Evolutionary conservation across 768 basidiomycete species (phyloP), one percentile per base, ranked within the genome.

Genomic region (Mycena galopus): DNA sequence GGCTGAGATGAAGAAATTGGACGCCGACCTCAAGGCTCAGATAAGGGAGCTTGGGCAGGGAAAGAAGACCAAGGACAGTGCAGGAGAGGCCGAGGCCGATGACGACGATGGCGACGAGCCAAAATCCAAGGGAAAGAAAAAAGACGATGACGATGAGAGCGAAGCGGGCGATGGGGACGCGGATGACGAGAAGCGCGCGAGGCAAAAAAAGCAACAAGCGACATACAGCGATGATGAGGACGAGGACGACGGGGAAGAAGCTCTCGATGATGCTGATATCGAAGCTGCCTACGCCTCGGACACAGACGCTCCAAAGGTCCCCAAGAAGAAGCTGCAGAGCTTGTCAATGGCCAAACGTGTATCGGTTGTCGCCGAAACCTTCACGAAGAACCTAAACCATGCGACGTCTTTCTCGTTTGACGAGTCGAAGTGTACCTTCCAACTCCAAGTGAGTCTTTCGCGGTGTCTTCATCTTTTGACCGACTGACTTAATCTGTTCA

Each of bases 41-140:
- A 93, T 93, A 63, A 86, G 89, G 35, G 92, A 95, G 73, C 85
- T 97, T 19, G 98, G 97, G 7, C 92, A 95, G 78, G 97, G 96
- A 12, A 91, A 90, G 72, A 85, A 86, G 39, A 79, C 82, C 30
- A 85, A 86, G 39, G 79, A 82, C 33, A 85, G 78, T 30, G 81
- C 82, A 32, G 89, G 84, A 30, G 89, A 86, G 19, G 88, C 82
- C 9, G 91, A 88, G 23, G 92, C 87, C 27, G 91, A 88, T 25
- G 91, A 88, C 25, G 85, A 78, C 9, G 86, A 84, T 8, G 79
- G 73, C 27, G 85, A 83, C 29, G 88, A 83, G 11, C 57, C 67
- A 5, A 58, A 79, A 57, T 63, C 77, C 64, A 76, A 71, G 47
- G 73, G 71, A 58, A 84, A 79, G 76, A 83, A 79, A 67, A 84